Conservation (phyloP, 768 basidiomycete species). For the Kwoniella shandongensis region DNA sequence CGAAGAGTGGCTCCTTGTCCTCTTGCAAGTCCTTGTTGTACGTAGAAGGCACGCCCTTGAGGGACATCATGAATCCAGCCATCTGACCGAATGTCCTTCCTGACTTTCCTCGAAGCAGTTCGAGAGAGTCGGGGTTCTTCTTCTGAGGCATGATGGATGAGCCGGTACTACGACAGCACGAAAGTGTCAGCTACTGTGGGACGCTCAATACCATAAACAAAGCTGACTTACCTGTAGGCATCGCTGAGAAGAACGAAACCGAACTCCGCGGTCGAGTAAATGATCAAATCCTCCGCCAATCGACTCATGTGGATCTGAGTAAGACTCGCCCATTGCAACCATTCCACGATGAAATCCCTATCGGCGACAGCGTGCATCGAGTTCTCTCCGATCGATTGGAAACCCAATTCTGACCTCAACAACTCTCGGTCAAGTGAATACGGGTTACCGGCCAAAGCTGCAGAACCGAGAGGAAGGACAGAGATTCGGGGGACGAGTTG, state of each 20-base stretch:
- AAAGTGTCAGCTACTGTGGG: not conserved
- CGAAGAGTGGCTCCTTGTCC: conserved; percentile 96
- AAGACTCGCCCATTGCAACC: conserved; percentile 92
- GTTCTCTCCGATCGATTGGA: conserved; percentile 85
- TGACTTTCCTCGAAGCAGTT: conserved; percentile 90
- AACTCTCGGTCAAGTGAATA: conserved; percentile 92
- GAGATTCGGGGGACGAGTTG: conserved; percentile 87
- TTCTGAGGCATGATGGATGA: conserved; percentile 99
- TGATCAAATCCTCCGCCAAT: conserved; percentile 91
- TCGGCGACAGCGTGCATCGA: conserved; percentile 96
- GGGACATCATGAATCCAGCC: conserved; percentile 95
- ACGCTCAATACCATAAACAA: conserved; percentile 11
- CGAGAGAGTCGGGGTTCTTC: conserved; percentile 93
- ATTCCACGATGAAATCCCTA: conserved; percentile 95
- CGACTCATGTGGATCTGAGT: conserved; percentile 91
- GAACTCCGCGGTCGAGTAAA: conserved; percentile 96
- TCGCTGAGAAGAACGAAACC: conserved; percentile 94
- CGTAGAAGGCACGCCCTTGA: conserved; percentile 95
- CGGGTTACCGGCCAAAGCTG: conserved; percentile 94
- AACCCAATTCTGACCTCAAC: conserved; percentile 84
- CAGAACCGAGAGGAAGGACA: conserved; percentile 87
- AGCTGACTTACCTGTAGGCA: conserved; percentile 78
- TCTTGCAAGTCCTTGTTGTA: conserved; percentile 99
- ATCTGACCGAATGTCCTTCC: conserved; percentile 96
- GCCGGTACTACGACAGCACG: conserved; percentile 73